These are phyloP conservation scores for Candida parachauliodes DNA, from an alignment of 805 yeast genomes.

Conservation along the genomic window DNA sequence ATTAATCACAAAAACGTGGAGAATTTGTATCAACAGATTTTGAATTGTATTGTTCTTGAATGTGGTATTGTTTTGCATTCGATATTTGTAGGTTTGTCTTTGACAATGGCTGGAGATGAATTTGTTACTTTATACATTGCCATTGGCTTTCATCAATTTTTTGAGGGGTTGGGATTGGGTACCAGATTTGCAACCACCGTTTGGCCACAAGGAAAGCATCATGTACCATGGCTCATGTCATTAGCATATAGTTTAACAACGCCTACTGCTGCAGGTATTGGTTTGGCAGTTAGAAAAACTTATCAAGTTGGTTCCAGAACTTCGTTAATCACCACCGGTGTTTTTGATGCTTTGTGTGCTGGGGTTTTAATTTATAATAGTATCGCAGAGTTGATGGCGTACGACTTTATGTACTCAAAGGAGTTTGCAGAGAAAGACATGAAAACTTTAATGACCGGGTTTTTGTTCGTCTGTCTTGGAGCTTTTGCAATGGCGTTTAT, in stretches of 20 bases:
- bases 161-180: conserved; percentile 84
- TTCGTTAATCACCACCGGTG: conserved; percentile 30
- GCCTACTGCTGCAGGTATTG: conserved; percentile 33
- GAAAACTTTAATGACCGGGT: conserved; percentile 21
- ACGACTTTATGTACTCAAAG: conserved; percentile 32
- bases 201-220: conserved; percentile 28
- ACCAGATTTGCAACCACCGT: conserved; percentile 45
- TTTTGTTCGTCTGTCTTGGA: conserved; percentile 21
- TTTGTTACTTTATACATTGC: conserved; percentile 67
- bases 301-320: conserved; percentile 32
- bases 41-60: conserved; percentile 48
- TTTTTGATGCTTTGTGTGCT: conserved; percentile 32
- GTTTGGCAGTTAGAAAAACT: conserved; percentile 30
- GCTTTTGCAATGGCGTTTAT: conserved; percentile 31
- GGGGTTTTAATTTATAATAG: conserved; percentile 36
- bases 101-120: conserved; percentile 72
- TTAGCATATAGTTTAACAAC: conserved; percentile 28
- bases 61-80: conserved; percentile 81
- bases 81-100: conserved; percentile 69
- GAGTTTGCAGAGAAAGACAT: conserved; percentile 20
- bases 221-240: conserved; percentile 32
- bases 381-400: conserved; percentile 37
- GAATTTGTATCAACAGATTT: conserved; percentile 11
- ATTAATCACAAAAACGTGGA: not conserved
- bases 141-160: conserved; percentile 64